Evolutionary conservation across 306 rosid species (phyloP).

Genomic region (Dalbergia oliveri): DNA sequence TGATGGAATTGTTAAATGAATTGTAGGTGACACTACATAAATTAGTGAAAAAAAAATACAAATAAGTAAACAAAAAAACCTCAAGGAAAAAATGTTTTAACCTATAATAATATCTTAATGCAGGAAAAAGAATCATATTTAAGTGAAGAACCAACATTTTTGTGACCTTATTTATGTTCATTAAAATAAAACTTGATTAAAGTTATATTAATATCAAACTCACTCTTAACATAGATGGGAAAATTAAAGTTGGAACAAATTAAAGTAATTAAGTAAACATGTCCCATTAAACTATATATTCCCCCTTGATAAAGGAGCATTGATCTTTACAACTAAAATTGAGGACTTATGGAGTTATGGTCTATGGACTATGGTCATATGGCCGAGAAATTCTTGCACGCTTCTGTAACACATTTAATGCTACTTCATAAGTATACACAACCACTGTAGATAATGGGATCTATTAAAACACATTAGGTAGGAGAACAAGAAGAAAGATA

Average conservation of each 20-base stretch:
- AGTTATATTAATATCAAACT: neutral
- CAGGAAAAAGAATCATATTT: neutral
- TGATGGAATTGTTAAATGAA: neutral
- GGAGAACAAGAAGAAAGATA: neutral
- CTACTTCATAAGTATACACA: no score
- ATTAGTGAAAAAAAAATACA: neutral
- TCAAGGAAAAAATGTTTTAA: neutral
- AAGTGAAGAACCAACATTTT: neutral
- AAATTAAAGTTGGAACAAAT: neutral
- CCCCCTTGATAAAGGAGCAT: neutral
- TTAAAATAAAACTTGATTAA: no score
- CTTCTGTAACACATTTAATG: no score
- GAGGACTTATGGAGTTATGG: neutral
- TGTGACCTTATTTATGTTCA: no score
- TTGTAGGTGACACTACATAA: neutral
- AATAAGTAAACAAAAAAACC: neutral
- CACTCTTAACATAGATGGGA: neutral
- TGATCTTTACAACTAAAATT: constrained; percentile 10
- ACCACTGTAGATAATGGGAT: neutral
- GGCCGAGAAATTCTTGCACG: no score
- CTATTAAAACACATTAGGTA: neutral
- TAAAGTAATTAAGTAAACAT: neutral
- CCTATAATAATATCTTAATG: neutral
- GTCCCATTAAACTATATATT: neutral
- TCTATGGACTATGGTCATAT: neutral